A percentile compares a stretch with the other conserved stretches of the same genome.
Conservation (phyloP, 257 asterid species). For the Nicotiana tomentosiformis region DNA sequence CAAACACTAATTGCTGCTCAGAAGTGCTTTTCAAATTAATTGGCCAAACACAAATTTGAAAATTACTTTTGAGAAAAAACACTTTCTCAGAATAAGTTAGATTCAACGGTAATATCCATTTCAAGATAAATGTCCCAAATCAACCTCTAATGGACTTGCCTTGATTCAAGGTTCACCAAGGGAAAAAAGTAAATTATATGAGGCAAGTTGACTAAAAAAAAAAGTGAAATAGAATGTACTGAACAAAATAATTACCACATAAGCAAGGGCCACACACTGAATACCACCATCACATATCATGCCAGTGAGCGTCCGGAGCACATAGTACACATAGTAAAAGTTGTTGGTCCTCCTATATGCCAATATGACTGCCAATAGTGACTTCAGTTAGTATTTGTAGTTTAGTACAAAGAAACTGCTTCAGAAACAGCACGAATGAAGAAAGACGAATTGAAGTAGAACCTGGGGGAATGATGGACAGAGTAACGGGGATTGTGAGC, state of each 20-base stretch:
- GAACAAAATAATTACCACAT: conserved; percentile 27
- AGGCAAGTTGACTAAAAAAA: background rate
- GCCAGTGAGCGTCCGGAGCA: conserved; percentile 36
- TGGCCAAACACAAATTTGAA: no score
- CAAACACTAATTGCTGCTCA: no score
- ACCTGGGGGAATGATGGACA: conserved; percentile 45
- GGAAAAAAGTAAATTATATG: background rate
- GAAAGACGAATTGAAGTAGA: background rate
- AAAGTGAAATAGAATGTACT: background rate
- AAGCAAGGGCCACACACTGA: conserved; percentile 46
- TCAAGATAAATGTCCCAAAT: background rate
- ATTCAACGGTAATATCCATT: background rate
- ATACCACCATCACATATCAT: conserved; percentile 47
- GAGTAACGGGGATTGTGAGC: conserved; percentile 43
- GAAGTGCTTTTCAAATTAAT: no score
- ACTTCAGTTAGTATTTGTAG: background rate
- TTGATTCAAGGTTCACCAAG: background rate
- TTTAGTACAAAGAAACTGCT: background rate
- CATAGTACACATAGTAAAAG: conserved; percentile 46
- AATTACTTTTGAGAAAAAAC: no score
- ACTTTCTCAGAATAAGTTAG: no score
- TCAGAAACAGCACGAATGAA: background rate
- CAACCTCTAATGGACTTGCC: background rate
- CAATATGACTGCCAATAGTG: conserved; percentile 22
- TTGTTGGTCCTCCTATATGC: conserved; percentile 36